These are phyloP conservation scores for Xerocomus amazonicus DNA, from an alignment of 1,284 basidiomycete species.

Conservation along the genomic window DNA sequence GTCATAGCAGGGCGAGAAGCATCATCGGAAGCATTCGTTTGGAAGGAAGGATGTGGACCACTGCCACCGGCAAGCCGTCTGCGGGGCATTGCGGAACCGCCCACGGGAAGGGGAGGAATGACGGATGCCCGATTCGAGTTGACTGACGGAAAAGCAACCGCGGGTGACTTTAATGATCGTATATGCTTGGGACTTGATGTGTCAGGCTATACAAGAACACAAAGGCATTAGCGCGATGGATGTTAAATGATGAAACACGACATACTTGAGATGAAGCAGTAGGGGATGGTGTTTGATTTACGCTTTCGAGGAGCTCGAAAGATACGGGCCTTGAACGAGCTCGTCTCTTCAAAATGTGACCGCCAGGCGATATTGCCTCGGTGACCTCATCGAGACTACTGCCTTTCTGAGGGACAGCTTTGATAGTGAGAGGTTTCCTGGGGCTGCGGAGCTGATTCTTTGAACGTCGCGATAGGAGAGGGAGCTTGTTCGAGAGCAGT, in stretches of 20 bases:
- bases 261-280: slow-evolving; percentile 41
- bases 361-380: slow-evolving; percentile 67
- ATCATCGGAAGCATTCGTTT: slow-evolving; percentile 18
- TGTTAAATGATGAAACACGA: slow-evolving; percentile 1
- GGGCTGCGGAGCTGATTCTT: slow-evolving; percentile 27
- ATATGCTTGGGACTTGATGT: slow-evolving; percentile 16
- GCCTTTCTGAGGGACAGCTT: slow-evolving; percentile 36
- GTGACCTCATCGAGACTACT: slow-evolving; percentile 50
- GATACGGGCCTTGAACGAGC: slow-evolving; percentile 67
- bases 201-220: slow-evolving; percentile 15
- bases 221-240: slow-evolving; percentile 2
- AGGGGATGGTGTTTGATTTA: slow-evolving; percentile 40
- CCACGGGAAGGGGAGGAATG: slow-evolving; percentile 27
- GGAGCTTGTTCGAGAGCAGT: slow-evolving; percentile 24
- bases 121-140: slow-evolving; percentile 23
- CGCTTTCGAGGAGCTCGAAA: slow-evolving; percentile 54
- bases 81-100: slow-evolving; percentile 47
- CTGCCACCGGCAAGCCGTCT: slow-evolving; percentile 41
- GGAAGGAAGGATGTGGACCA: slow-evolving; percentile 22
- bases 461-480: slow-evolving; percentile 24
- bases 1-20: slow-evolving; percentile 30
- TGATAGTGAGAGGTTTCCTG: slow-evolving; percentile 26
- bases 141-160: slow-evolving; percentile 34
- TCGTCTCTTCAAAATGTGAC: slow-evolving; percentile 67
- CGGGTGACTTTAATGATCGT: slow-evolving; percentile 15